Evolutionary conservation across 345 rosid species (phyloP).

Genomic region (Pelargonium nanum): DNA sequence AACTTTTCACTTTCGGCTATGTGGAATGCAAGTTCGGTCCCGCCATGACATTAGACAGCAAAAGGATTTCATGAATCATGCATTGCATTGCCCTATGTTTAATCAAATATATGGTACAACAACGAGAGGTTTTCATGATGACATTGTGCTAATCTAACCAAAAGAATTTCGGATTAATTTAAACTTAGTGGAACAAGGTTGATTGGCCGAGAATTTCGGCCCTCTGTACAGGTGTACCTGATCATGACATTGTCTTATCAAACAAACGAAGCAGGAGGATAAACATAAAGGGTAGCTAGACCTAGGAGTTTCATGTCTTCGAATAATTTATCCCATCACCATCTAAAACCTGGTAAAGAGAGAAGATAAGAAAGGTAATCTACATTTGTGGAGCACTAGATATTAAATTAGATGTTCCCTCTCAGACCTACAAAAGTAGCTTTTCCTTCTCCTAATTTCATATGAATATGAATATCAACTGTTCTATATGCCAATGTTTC

Average conservation of each 20-base stretch:
- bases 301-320: neutral
- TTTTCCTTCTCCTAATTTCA: neutral
- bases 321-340: neutral
- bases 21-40: neutral
- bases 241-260: neutral
- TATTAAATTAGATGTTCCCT: neutral
- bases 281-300: neutral
- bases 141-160: constrained; percentile 1
- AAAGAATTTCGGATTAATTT: constrained; percentile 2
- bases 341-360: neutral
- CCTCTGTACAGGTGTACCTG: neutral
- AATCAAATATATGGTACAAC: constrained; percentile 3
- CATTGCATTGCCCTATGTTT: constrained; percentile 3
- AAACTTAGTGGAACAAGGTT: constrained; percentile 11
- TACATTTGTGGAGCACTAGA: neutral
- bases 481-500: neutral
- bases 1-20: constrained; percentile 14
- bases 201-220: neutral
- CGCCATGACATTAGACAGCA: neutral
- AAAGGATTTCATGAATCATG: neutral
- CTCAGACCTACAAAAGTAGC: neutral
- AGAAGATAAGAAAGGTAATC: neutral
- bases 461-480: neutral
- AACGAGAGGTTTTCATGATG: constrained; percentile 10
- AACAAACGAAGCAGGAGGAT: neutral